Base-by-base conservation (phyloP, 2,329 filamentous ascomycete genomes). In the Zarea fungicola region DNA sequence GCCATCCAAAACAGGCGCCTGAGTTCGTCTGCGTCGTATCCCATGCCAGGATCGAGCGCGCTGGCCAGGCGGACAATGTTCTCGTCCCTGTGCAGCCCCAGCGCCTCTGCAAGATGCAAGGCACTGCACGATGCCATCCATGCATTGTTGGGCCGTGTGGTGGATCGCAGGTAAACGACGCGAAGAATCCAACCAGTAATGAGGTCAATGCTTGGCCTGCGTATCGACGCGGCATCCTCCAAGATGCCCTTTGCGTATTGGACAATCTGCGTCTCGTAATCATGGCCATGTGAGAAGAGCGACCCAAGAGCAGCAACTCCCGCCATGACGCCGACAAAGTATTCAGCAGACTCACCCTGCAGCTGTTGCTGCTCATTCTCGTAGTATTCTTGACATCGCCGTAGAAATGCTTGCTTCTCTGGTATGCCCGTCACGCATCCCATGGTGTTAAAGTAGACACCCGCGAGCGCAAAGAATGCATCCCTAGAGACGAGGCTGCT, bases 231-330 rank as follows among this genome's bases (percentile, higher is more conserved):
- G 19, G 56, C 54, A 34, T 58, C 56, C 21, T 58, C 56, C 26
- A 58, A 54, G 25, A 56, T 52, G 14, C 47, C 41, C 29, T 58
- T 58, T 37, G 55, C 55, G 42, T 55, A 55, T 36, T 54, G 52
- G 25, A 57, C 50, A 26, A 58, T 43, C 6, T 57, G 50, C 21
- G 53, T 29, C 49, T 58, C 56, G 4, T 51, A 53, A 16, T 52
- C 36, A 44, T 57, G 52, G 41, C 54, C 44, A 23, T 50, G 46
- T 11, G 54, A 57, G 11, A 57, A 49, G 47, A 57, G 57, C 16
- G 56, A 58, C 7, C 56, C 56, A n/a, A 58, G 52, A 28, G 56
- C 55, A 9, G 52, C 56, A 8, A 58, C 53, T 19, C 55, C 56
- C 29, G 55, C 56, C 16, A 52, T 55, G 13, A 57, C 50, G n/a